A percentile compares a stretch with the other conserved stretches of the same genome.
Conservation (phyloP, 2,329 filamentous ascomycete species). For the Pestalotiopsis sp. region DNA sequence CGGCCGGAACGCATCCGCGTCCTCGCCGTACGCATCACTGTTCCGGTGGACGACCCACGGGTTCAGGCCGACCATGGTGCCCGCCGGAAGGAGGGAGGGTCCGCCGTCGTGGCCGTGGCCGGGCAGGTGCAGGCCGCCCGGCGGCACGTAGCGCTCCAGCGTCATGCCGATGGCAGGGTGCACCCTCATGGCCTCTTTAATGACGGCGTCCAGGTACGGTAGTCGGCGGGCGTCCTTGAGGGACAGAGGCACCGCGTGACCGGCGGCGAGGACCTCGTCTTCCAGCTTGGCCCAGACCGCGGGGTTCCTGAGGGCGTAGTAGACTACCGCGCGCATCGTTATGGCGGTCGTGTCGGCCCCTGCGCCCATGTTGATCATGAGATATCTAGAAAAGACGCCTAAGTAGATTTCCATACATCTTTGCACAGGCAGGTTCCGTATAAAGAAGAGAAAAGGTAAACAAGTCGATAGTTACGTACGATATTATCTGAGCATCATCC, state of each 20-base stretch:
- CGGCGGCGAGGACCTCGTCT: conserved; percentile 32
- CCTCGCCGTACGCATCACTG: background rate
- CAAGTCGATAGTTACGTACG: conserved; percentile 21
- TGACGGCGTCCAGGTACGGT: conserved; percentile 48
- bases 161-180: conserved; percentile 49
- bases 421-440: no score
- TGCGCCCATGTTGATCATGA: conserved; percentile 29
- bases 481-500: conserved; percentile 31
- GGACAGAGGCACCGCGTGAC: background rate
- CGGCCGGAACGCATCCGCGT: background rate
- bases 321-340: conserved; percentile 34
- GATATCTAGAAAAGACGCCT: conserved; percentile 15
- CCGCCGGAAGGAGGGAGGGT: conserved; percentile 26
- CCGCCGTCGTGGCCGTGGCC: conserved; percentile 27
- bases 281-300: conserved; percentile 27
- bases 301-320: conserved; percentile 36
- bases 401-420: background rate
- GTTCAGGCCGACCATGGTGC: background rate
- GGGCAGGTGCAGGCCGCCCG: conserved; percentile 36
- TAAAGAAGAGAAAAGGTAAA: background rate
- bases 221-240: conserved; percentile 16
- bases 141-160: conserved; percentile 53
- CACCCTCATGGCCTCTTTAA: conserved; percentile 52
- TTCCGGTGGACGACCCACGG: background rate
- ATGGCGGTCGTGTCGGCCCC: conserved; percentile 39